phyloP scores from a whole-genome alignment of 2,329 filamentous ascomycete species.

The Exophiala lecanii-corni region DNA sequence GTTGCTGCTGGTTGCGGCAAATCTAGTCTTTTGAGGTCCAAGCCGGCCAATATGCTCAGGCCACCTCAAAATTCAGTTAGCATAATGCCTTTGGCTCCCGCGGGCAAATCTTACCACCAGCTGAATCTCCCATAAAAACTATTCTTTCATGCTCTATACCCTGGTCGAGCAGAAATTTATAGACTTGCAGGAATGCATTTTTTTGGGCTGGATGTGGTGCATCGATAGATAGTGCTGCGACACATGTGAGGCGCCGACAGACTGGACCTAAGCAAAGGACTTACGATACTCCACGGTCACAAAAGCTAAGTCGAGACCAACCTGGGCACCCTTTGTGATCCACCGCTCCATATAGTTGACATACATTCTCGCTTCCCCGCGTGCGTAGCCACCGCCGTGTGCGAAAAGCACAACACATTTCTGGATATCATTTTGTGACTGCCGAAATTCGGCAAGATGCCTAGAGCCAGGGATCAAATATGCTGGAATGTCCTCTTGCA shows the following conservation, averaged over 20 bases:
- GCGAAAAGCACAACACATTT: constrained; percentile 9
- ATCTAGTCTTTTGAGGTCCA: constrained; percentile 1
- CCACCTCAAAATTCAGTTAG: constrained; percentile 47
- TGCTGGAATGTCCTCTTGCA: constrained; percentile 3
- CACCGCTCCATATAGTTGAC: constrained; percentile 16
- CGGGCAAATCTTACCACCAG: constrained; percentile 65
- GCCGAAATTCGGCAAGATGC: constrained; percentile 1
- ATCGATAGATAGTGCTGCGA: constrained; percentile 4
- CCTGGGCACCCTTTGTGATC: neutral
- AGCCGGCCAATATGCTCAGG: constrained; percentile 59
- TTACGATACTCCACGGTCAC: constrained; percentile 11
- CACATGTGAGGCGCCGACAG: too few relatives aligned
- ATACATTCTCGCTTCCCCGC: constrained; percentile 17
- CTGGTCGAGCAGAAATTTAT: constrained; percentile 4
- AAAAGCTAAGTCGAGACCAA: constrained; percentile 5
- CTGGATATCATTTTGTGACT: neutral
- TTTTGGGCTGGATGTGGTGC: constrained; percentile 8
- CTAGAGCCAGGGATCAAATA: constrained; percentile 8
- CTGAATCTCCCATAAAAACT: constrained; percentile 84
- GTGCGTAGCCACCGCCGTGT: constrained; percentile 13
- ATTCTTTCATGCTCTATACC: constrained; percentile 66
- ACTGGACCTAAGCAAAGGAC: too few relatives aligned
- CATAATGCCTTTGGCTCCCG: too few relatives aligned
- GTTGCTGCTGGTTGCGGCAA: constrained; percentile 76
- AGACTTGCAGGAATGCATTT: constrained; percentile 6